Evolutionary conservation across 2,329 filamentous ascomycete genomes (phyloP), one percentile per base, ranked within the genome.

Genomic region (Aspergillus versicolor): DNA sequence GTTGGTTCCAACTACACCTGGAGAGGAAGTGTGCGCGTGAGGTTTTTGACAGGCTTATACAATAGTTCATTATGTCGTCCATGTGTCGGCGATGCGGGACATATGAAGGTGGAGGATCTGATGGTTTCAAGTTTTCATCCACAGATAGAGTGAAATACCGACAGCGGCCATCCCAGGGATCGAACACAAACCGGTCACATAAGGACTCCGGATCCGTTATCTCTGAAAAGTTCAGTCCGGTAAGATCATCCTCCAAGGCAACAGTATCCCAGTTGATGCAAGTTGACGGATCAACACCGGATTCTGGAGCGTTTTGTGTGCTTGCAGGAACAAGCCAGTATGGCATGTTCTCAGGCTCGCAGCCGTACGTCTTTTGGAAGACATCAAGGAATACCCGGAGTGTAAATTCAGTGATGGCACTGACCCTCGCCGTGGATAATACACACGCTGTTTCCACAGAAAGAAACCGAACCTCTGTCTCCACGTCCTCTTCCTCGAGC

Each of bases 341-440:
- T 0, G 92, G 88, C 70, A 96, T 82, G 27, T 87, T 85, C 1
- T 80, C 73, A 0, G 79, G 64, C 15, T 85, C 79, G 0, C 83
- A 78, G 48, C 89, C 85, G 66, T 91, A 99, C 3, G 81, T 80
- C 71, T 99, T 99, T 72, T 92, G 93, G 77, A 96, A 97, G 0
- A 97, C 79, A 64, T 97, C 91, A 15, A 84, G 77, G 71, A 95
- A 97, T 0, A 95, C 73, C 4, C 83, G 81, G 41, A 95, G 75
- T 0, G 90, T 96, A 69, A 94, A 96, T 0, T 72, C 73, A 0
- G 85, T 86, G n/a, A 97, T 70, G 1, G 77, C 70, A 0, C 82
- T 73, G 0, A 91, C 62, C 0, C 76, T 64, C 0, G 75, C 71
- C 0, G 85, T 61, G 7, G 63, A 62, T 12, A 74, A 45, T 15